A percentile compares a stretch with the other conserved stretches of the same genome.
Conservation (phyloP, 768 basidiomycete genomes). For the Infundibulicybe gibba region DNA sequence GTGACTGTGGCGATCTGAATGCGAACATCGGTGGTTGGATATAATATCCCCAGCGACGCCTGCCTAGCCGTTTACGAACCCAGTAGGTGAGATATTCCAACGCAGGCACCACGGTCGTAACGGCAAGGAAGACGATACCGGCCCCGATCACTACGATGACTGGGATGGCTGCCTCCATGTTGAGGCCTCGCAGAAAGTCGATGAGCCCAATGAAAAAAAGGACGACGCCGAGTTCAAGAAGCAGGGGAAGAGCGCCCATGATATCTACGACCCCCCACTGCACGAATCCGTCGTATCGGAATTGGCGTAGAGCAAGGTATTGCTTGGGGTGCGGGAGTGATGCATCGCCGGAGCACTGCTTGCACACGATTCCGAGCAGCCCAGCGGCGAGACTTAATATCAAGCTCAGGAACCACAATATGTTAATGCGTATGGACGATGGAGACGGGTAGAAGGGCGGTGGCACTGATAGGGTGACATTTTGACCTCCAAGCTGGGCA, state of each 20-base stretch:
- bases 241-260: slow-evolving; percentile 12
- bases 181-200: slow-evolving; percentile 12
- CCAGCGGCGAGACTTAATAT: neutral
- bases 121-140: slow-evolving; percentile 4
- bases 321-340: slow-evolving; percentile 4
- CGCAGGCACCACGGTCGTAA: slow-evolving; percentile 6
- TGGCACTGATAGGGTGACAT: no score
- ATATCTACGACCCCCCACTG: slow-evolving; percentile 14
- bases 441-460: neutral
- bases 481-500: no score
- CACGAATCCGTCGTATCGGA: slow-evolving; percentile 11
- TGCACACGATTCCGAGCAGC: neutral
- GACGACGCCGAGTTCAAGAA: slow-evolving; percentile 15
- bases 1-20: no score
- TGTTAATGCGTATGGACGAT: neutral
- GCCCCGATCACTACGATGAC: slow-evolving; percentile 6
- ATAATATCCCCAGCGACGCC: no score
- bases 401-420: neutral
- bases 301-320: slow-evolving; percentile 8
- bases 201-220: slow-evolving; percentile 18
- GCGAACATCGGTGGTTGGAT: no score
- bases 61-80: no score
- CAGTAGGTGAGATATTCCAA: slow-evolving; percentile 3
- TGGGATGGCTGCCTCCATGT: slow-evolving; percentile 7
- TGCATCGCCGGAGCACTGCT: neutral